Base-by-base conservation (phyloP, 1,284 basidiomycete species). In the Pseudomicrostroma phylloplanum region DNA sequence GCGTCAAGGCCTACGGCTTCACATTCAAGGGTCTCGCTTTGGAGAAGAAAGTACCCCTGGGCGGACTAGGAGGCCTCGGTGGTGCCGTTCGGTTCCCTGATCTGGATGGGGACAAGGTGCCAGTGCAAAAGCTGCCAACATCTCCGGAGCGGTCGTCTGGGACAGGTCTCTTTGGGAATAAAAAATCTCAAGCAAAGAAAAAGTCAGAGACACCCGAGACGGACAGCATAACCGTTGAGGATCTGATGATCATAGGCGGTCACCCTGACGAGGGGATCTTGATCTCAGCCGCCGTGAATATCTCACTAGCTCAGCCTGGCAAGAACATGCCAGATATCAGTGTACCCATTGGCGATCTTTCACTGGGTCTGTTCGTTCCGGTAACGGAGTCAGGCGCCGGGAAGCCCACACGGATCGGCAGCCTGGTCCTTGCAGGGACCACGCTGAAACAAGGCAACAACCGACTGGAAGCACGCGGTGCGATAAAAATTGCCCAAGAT, bases 1-100 rank as follows among this genome's bases (percentile, higher is more conserved):
- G 66, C 53, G 63, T 73, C 59, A 72, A 70, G 43, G 71, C 69
- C 15, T 73, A 70, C 40, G 68, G 65, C n/a, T 62, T 73, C 63
- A 62, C 61, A 3, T 73, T 73, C 57, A 63, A 62, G 25, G 62
- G 63, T 25, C 63, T 73, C 13, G 11, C 21, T 15, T 41, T 73
- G 17, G 68, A 72, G 11, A 73, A 73, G 59, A 26, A 56, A 11
- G 65, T 73, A 40, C 15, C 21, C 19, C 26, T 72, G 8, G 65
- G 65, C 2, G 71, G 71, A 1, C 62, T 73, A 13, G 58, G 59
- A 42, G 46, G 55, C 48, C 65, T 73, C 19, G 67, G 66, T 40
- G 71, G 70, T 12, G 39, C 58, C 58, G 21, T 71, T 62, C 30
- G 59, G 15, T 3, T 25, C 43, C 11, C 42, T 40, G 1, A 23